Conservation (phyloP, 352 stramenopile genomes). For the Globisporangium parvum region DNA sequence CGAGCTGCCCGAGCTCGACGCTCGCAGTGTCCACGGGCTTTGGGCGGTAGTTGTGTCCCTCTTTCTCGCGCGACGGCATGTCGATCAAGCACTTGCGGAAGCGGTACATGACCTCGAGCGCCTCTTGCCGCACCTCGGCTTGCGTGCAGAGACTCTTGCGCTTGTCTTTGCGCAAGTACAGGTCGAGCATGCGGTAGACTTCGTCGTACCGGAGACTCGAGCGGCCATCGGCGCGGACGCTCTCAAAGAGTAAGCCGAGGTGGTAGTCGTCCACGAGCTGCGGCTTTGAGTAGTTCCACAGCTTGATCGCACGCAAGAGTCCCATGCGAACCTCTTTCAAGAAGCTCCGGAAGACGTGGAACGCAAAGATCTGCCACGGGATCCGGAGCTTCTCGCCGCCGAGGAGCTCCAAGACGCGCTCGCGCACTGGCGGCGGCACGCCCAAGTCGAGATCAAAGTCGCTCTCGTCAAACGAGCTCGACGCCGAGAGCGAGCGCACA, state of each 20-base stretch:
- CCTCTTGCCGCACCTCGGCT: constrained; percentile 65
- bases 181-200: constrained; percentile 79
- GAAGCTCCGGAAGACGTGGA: constrained; percentile 63
- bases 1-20: constrained; percentile 67
- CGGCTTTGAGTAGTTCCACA: constrained; percentile 76
- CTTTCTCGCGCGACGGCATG: constrained; percentile 85
- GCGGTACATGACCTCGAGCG: constrained; percentile 84
- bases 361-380: constrained; percentile 60
- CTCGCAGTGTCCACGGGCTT: constrained; percentile 78
- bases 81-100: constrained; percentile 86
- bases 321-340: constrained; percentile 71
- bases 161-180: constrained; percentile 78
- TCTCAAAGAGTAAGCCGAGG: constrained; percentile 72
- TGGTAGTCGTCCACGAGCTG: constrained; percentile 84
- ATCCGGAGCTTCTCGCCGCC: constrained; percentile 80
- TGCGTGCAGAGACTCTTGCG: constrained; percentile 62
- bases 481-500: constrained; percentile 28
- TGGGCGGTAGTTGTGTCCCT: constrained; percentile 82
- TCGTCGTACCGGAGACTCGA: constrained; percentile 78
- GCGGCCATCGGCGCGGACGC: constrained; percentile 61
- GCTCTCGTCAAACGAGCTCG: constrained; percentile 35
- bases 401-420: constrained; percentile 73
- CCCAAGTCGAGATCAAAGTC: constrained; percentile 19
- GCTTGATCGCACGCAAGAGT: constrained; percentile 70
- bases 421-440: constrained; percentile 15